Evolutionary conservation across 1,139 yeast species (phyloP).

Genomic region (Torulaspora pretoriensis): DNA sequence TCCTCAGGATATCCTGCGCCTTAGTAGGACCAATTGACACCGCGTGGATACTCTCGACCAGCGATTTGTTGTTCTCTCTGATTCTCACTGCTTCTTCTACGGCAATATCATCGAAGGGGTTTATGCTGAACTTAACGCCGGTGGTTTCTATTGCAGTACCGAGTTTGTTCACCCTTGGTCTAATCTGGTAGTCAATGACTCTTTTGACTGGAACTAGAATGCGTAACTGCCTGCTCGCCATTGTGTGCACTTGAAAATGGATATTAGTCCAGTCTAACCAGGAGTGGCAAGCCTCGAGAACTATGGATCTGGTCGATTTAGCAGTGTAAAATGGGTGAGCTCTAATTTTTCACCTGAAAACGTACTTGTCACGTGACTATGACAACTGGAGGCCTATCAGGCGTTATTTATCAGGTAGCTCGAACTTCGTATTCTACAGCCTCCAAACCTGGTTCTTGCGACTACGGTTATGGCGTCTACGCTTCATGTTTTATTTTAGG

Average conservation of each 20-base stretch:
- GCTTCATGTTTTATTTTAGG: too few species aligned
- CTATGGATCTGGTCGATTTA: not conserved
- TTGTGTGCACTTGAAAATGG: not conserved
- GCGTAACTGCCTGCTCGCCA: constrained; percentile 44
- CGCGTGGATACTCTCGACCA: constrained; percentile 81
- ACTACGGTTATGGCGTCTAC: too few species aligned
- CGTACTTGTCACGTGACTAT: not conserved
- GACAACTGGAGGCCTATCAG: not conserved
- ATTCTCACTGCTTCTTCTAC: constrained; percentile 85
- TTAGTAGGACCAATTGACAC: constrained; percentile 88
- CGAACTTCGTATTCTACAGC: too few species aligned
- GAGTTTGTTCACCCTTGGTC: constrained; percentile 87
- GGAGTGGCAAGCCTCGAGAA: not conserved
- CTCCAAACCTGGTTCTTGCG: too few species aligned
- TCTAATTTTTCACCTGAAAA: not conserved
- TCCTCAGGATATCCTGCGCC: constrained; percentile 81
- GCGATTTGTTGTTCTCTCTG: constrained; percentile 61
- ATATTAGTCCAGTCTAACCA: not conserved
- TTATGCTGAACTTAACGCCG: constrained; percentile 89
- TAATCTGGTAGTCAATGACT: constrained; percentile 88
- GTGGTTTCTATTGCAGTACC: constrained; percentile 82
- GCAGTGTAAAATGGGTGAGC: not conserved
- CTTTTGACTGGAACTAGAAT: constrained; percentile 92
- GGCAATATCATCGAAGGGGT: constrained; percentile 97
- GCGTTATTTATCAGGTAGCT: too few species aligned